Percentiles rank a stretch among this genome's conserved stretches.
Evolutionary conservation across 805 yeast species (phyloP).

Genomic region (Brettanomyces nanus): DNA sequence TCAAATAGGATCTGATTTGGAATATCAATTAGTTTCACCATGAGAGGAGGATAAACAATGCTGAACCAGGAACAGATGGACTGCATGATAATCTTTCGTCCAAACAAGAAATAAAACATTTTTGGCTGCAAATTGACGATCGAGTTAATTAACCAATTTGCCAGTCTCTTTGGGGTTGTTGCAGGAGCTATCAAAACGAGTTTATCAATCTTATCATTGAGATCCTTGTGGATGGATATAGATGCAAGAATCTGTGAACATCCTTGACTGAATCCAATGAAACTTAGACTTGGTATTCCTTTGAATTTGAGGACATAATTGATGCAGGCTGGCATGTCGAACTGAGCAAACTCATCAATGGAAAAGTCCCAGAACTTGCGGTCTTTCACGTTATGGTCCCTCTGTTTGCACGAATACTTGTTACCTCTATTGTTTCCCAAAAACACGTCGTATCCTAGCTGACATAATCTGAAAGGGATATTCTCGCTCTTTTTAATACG

Average conservation of each 20-base stretch:
- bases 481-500: conserved; percentile 34
- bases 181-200: conserved; percentile 75
- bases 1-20: conserved; percentile 63
- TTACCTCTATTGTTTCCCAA: conserved; percentile 90
- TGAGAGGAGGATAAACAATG: conserved; percentile 70
- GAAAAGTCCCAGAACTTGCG: conserved; percentile 83
- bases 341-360: conserved; percentile 85
- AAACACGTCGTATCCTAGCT: conserved; percentile 90
- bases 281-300: conserved; percentile 38
- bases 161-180: conserved; percentile 82
- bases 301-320: conserved; percentile 61
- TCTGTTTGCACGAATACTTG: conserved; percentile 82
- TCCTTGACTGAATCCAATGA: conserved; percentile 92
- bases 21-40: conserved; percentile 60
- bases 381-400: conserved; percentile 29
- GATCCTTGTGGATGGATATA: conserved; percentile 57
- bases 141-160: conserved; percentile 68
- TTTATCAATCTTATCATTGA: conserved; percentile 47
- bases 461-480: conserved; percentile 69
- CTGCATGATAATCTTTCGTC: conserved; percentile 64
- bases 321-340: conserved; percentile 81
- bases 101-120: conserved; percentile 65
- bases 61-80: conserved; percentile 59
- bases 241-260: conserved; percentile 92
- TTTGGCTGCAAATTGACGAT: conserved; percentile 73